A percentile compares a stretch with the other conserved stretches of the same genome.
Evolutionary conservation across 2,329 filamentous ascomycete genomes (phyloP).

Genomic region (Paecilomyces formosus): DNA sequence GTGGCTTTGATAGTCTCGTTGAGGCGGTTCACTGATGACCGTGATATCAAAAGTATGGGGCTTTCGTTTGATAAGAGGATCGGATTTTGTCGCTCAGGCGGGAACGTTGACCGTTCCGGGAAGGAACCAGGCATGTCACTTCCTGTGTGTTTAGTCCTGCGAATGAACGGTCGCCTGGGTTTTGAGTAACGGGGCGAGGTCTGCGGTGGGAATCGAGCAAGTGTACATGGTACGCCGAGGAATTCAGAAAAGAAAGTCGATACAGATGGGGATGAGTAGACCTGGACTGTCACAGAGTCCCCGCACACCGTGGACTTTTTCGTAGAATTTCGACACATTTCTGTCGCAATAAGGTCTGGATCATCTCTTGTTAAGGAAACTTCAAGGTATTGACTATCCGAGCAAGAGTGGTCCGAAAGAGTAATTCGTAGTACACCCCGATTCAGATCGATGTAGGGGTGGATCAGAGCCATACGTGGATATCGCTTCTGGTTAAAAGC

Average conservation of each 20-base stretch:
- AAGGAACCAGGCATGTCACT: conserved; percentile 46
- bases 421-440: conserved; percentile 57
- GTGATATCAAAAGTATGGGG: conserved; percentile 78
- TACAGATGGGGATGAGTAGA: conserved; percentile 60
- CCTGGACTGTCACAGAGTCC: conserved; percentile 63
- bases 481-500: conserved; percentile 84
- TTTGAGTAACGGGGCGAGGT: conserved; percentile 64
- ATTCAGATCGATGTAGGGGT: conserved; percentile 65
- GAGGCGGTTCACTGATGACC: conserved; percentile 68
- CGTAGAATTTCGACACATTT: conserved; percentile 44
- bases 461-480: conserved; percentile 78
- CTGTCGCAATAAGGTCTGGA: conserved; percentile 54
- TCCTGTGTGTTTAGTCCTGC: neutral
- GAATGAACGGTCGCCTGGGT: conserved; percentile 56
- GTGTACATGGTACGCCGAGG: conserved; percentile 69
- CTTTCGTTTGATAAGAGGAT: conserved; percentile 90
- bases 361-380: conserved; percentile 27
- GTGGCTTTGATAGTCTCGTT: conserved; percentile 63
- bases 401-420: conserved; percentile 27
- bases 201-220: conserved; percentile 75
- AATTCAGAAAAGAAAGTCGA: conserved; percentile 70
- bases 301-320: conserved; percentile 69
- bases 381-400: conserved; percentile 23
- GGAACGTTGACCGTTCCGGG: conserved; percentile 37
- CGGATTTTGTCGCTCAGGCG: conserved; percentile 48